Evolutionary conservation across 495 filamentous ascomycete genomes (phyloP).

Genomic region (Delitschia confertaspora): DNA sequence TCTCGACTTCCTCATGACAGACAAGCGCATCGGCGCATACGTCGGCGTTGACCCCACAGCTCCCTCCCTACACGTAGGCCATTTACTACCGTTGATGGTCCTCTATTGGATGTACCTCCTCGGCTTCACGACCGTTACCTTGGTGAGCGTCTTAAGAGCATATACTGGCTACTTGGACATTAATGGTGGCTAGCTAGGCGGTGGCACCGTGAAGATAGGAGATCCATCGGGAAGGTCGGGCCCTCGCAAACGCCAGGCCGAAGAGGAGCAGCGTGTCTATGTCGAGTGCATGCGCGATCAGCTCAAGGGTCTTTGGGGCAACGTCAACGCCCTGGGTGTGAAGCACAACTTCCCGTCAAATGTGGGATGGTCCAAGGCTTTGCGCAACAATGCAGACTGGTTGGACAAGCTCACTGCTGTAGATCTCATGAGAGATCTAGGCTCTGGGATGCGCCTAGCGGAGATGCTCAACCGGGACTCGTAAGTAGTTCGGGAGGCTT

Average conservation of each 20-base stretch:
- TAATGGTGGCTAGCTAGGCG: constrained; percentile 52
- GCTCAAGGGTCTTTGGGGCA: constrained; percentile 64
- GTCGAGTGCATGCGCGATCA: constrained; percentile 72
- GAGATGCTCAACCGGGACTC: constrained; percentile 85
- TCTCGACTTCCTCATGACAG: constrained; percentile 61
- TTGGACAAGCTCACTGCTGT: constrained; percentile 58
- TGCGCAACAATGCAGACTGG: constrained; percentile 77
- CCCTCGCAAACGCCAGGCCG: constrained; percentile 51
- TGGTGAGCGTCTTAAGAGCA: constrained; percentile 41
- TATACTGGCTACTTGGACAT: not conserved
- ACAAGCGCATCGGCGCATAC: constrained; percentile 68
- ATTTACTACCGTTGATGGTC: constrained; percentile 89
- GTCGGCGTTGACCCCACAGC: constrained; percentile 91
- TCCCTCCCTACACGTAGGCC: constrained; percentile 80
- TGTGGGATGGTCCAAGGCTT: constrained; percentile 40
- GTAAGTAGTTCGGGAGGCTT: constrained; percentile 43
- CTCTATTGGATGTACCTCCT: constrained; percentile 87
- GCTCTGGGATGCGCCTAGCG: constrained; percentile 62
- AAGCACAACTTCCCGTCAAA: constrained; percentile 46
- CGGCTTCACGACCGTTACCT: constrained; percentile 61
- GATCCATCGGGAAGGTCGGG: constrained; percentile 74
- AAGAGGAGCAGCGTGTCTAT: constrained; percentile 53
- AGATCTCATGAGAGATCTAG: constrained; percentile 64
- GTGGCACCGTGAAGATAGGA: constrained; percentile 75
- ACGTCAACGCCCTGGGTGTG: constrained; percentile 54